phyloP scores from a whole-genome alignment of 1,139 yeast species.

The Nakaseomyces nivariensis region DNA sequence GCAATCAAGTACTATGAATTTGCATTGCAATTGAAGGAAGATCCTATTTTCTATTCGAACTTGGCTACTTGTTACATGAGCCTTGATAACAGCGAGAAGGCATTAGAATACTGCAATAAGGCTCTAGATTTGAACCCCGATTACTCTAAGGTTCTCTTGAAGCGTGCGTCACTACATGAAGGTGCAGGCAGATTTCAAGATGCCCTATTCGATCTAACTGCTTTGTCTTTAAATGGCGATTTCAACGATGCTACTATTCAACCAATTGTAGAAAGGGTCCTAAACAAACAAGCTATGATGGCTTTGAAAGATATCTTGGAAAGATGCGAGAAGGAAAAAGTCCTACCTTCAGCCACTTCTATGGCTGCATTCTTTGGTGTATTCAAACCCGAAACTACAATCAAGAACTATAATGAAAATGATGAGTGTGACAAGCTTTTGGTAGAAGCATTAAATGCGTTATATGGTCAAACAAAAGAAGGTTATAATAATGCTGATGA shows the following conservation, averaged over 20 bases:
- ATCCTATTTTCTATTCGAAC: conserved; percentile 86
- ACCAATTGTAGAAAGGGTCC: conserved; percentile 75
- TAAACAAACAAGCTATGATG: conserved; percentile 64
- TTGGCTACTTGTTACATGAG: conserved; percentile 93
- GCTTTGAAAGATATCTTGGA: conserved; percentile 49
- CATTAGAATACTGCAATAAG: conserved; percentile 74
- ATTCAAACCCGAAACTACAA: conserved; percentile 29
- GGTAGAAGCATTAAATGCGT: conserved; percentile 54
- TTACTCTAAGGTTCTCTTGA: conserved; percentile 76
- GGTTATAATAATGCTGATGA: conserved; percentile 70
- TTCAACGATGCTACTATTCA: conserved; percentile 73
- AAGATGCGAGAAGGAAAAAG: conserved; percentile 25
- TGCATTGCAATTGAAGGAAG: conserved; percentile 66
- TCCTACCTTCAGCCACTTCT: conserved; percentile 78
- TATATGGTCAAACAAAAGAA: conserved; percentile 55
- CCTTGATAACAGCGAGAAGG: conserved; percentile 66
- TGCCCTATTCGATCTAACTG: conserved; percentile 87
- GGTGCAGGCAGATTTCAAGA: conserved; percentile 66
- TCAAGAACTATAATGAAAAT: conserved; percentile 35
- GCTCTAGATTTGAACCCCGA: conserved; percentile 83
- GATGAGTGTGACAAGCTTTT: conserved; percentile 54
- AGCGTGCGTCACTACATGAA: conserved; percentile 83
- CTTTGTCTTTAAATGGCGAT: conserved; percentile 67
- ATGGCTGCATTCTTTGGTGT: conserved; percentile 78
- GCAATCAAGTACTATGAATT: conserved; percentile 72